Conservation (phyloP, 2,329 filamentous ascomycete genomes). For the Fusarium nurragi region DNA sequence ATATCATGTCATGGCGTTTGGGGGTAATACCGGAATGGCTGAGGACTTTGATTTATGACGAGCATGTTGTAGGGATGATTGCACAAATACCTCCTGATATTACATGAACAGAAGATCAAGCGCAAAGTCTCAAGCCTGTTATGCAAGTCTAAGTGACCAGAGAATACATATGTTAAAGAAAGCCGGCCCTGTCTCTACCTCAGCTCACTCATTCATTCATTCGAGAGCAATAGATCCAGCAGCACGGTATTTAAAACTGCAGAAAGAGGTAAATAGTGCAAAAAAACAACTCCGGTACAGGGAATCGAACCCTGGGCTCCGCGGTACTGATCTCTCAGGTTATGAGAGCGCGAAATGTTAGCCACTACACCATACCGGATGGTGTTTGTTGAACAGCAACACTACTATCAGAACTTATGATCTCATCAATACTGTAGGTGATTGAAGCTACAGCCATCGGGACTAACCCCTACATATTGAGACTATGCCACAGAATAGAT, state of each 20-base stretch:
- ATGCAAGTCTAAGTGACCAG: neutral
- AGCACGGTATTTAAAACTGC: too few species aligned
- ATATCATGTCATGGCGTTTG: constrained; percentile 22
- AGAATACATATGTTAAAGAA: neutral
- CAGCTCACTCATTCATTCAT: too few species aligned
- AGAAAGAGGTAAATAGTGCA: neutral
- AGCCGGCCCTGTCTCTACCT: too few species aligned
- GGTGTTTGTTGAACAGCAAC: accelerated
- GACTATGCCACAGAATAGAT: neutral
- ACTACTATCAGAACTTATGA: accelerated
- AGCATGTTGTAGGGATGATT: constrained; percentile 23
- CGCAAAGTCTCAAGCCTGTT: accelerated
- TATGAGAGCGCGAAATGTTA: constrained; percentile 49
- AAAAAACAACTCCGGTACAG: constrained; percentile 37
- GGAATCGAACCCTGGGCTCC: constrained; percentile 45
- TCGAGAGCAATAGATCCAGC: too few species aligned
- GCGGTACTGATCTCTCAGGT: constrained; percentile 41
- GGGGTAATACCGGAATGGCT: neutral
- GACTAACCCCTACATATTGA: neutral
- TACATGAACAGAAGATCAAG: neutral
- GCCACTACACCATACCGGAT: constrained; percentile 50
- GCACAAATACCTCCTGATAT: constrained; percentile 9
- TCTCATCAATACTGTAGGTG: accelerated
- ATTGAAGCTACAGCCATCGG: neutral
- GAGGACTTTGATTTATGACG: neutral